Base-by-base conservation (phyloP, 192 early-diverging fungal species). In the Mortierella claussenii region DNA sequence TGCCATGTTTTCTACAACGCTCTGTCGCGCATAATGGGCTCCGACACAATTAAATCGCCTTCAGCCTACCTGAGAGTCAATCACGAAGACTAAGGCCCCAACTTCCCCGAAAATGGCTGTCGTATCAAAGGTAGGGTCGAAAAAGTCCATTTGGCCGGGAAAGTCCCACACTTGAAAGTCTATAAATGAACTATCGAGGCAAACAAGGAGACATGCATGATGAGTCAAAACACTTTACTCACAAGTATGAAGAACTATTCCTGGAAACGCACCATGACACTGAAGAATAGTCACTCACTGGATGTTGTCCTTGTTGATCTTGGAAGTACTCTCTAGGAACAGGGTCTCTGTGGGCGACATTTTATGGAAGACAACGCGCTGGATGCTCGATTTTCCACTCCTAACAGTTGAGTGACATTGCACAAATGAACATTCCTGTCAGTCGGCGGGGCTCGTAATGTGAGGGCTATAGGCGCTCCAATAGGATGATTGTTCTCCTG, bases 131-230 rank as follows among this genome's bases (percentile, higher is more conserved):
- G 85, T 83, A 15, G 83, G 78, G 61, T 96, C 93, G 48, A 90
- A 87, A 62, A 89, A 91, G 79, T 96, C 92, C 76, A 94, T 86
- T 45, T 93, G 88, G 7, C 93, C 97, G 6, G 96, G 97, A 63
- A 92, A 95, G 67, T 99, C 96, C 91, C 93, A 96, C 7, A 97
- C 85, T 50, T 90, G 81, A 69, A 96, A 93, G 64, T 94, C 90
- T 49, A 94, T 90, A 62, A 93, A 94, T 33, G 93, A 91, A 4
- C 90, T 80, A 42, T 51, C 55, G 46, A 52, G 13, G 2, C 47
- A 26, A 55, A 51, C 40, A 26, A 26, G 34, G 26, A 50, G 28
- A 32, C 4, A 15, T 7, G 26, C 15, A 21, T 30, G 20, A n/a
- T n/a, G n/a, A n/a, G n/a, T n/a, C n/a, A n/a, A n/a, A n/a, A n/a